A percentile compares a stretch with the other conserved stretches of the same genome.
Evolutionary conservation across 164 flowering plant genomes (phyloP).

Genomic region (Magnolia officinalis): DNA sequence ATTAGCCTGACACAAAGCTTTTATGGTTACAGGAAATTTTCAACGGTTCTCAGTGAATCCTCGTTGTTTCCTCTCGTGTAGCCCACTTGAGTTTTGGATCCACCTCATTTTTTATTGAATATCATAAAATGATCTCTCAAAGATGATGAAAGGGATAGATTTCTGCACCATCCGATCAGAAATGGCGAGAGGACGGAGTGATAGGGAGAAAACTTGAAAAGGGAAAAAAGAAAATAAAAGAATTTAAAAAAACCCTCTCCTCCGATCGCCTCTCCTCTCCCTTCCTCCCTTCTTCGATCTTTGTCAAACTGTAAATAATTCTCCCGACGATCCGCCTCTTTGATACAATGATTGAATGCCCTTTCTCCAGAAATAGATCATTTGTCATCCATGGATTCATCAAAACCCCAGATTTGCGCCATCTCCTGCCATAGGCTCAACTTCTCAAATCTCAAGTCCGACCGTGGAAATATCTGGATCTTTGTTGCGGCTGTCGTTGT

Average conservation of each 20-base stretch:
- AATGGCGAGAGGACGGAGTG: neutral
- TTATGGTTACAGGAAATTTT: too few species aligned
- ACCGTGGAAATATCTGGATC: slow-evolving; percentile 19
- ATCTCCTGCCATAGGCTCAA: slow-evolving; percentile 20
- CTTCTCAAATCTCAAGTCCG: slow-evolving; percentile 14
- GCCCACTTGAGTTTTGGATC: too few species aligned
- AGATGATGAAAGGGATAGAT: too few species aligned
- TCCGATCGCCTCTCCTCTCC: slow-evolving; percentile 14
- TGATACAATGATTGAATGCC: slow-evolving; percentile 73
- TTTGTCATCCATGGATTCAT: slow-evolving; percentile 41
- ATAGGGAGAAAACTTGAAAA: slow-evolving; percentile 6
- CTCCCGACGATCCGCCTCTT: slow-evolving; percentile 15
- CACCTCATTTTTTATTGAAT: too few species aligned
- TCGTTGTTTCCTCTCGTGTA: too few species aligned
- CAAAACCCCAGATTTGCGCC: slow-evolving; percentile 49
- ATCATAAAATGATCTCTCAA: too few species aligned
- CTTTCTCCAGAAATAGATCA: slow-evolving; percentile 16
- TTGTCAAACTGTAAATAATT: neutral
- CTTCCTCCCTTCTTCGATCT: neutral
- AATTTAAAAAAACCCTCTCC: neutral
- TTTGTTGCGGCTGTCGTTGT: slow-evolving; percentile 13
- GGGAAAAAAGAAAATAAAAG: neutral
- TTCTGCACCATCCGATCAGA: neutral
- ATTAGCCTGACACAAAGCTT: too few species aligned
- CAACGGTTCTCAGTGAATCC: too few species aligned